A percentile compares a stretch with the other conserved stretches of the same genome.
These are phyloP conservation scores for Paraphoma chrysanthemicola DNA, from an alignment of 2,329 filamentous ascomycete genomes.

Conservation along the genomic window DNA sequence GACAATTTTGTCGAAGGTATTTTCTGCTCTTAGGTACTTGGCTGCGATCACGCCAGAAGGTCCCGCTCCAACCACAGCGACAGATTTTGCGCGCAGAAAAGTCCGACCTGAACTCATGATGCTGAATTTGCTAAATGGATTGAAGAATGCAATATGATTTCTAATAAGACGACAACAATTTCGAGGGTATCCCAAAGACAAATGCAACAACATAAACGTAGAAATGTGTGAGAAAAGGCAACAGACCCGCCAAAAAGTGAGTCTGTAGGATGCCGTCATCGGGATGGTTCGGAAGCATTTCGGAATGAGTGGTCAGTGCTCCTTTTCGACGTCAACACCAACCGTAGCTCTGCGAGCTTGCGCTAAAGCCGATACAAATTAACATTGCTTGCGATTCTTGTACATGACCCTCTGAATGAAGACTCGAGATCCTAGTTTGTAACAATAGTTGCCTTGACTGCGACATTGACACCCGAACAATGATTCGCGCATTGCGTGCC, in stretches of 20 bases:
- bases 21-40: slow-evolving; percentile 78
- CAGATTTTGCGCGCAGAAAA: slow-evolving; percentile 57
- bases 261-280: neutral
- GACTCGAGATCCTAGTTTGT: too few species aligned
- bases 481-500: slow-evolving; percentile 27
- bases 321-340: neutral
- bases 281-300: neutral
- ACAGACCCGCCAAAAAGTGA: too few species aligned
- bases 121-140: neutral
- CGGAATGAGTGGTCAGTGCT: neutral
- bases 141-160: neutral
- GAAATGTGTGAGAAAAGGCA: too few species aligned
- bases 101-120: slow-evolving; percentile 17
- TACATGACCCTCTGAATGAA: too few species aligned
- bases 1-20: slow-evolving; percentile 71
- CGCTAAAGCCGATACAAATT: neutral
- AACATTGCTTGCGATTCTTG: neutral
- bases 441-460: neutral
- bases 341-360: neutral
- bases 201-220: too few species aligned
- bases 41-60: slow-evolving; percentile 79
- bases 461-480: slow-evolving; percentile 2
- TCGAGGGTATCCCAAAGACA: too few species aligned
- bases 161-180: neutral
- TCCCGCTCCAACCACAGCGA: slow-evolving; percentile 85